Evolutionary conservation across 768 basidiomycete genomes (phyloP), one percentile per base, ranked within the genome.

Genomic region (Naganishia antarctica): DNA sequence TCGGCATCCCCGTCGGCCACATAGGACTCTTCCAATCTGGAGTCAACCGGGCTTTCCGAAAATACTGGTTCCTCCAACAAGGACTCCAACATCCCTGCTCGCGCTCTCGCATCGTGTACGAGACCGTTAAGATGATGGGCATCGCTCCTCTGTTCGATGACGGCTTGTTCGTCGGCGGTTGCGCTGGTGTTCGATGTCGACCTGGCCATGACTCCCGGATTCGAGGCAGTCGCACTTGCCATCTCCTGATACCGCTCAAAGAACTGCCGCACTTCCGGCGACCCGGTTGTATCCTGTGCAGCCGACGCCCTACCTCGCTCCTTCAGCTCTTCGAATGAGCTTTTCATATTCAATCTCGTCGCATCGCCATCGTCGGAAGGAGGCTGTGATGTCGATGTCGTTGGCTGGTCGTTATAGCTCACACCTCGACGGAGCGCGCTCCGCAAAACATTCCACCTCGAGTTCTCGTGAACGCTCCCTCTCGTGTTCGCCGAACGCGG

Each of bases 181-280:
- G 21, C 1, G 11, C 34, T 57, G 50, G 65, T 11, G 63, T 53
- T 48, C 5, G 61, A 62, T 3, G 21, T 0, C 13, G 61, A 37
- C 1, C 61, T 45, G 3, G 46, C n/a, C 4, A 62, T 28, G 45
- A 59, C 60, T 3, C 50, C 57, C 31, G 69, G 62, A 9, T 58
- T 60, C 9, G 67, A 60, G 28, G 64, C 47, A 5, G 32, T 51
- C 12, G 28, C 28, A 5, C 62, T 60, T 6, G 58, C 64, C 67
- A 71, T 68, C 53, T 71, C 57, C 48, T 70, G 70, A 63, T 71
- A 71, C 50, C 68, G 57, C 61, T 74, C 71, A 44, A 73, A 73
- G 60, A 74, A 74, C 5, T 71, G 60, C 21, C 57, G 53, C 44
- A 64, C 67, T 21, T 40, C 64, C 37, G 65, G 29, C 2, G 61